Base-by-base conservation (phyloP, 257 asterid species). In the Ophiorrhiza pumila region DNA sequence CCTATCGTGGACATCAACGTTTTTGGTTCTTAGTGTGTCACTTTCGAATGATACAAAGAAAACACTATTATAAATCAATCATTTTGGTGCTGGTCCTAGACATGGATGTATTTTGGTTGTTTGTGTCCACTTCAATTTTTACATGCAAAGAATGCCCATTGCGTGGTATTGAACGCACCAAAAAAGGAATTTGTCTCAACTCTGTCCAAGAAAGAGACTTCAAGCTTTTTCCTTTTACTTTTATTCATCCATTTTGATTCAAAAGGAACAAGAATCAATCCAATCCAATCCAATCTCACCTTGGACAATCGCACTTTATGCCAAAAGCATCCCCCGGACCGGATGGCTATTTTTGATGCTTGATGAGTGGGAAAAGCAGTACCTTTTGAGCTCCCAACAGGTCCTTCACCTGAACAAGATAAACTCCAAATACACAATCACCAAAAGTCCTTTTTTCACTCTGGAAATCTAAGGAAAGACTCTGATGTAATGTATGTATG, bases 351-450 rank as follows among this genome's bases (percentile, higher is more conserved):
- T 56, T 72, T 80, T 70, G 76, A 80, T 80, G 80, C 66, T 69
- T 75, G 83, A 58, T 90, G 89, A 85, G 87, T 86, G 80, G 87
- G 88, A 71, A 79, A 69, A 69, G 87, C 90, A 90, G 83, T 81
- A 52, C 46, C 61, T 20, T 69, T 5, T 31, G 56, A 71, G 66
- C 52, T 12, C 71, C 29, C 27, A 39, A 23, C 42, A 64, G 68
- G 67, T 43, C 71, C 15, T 68, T 60, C 50, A 15, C 72, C 68
- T 56, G 70, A 71, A 72, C 71, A 74, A 69, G 75, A 65, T 43
- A 79, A 31, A 53, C 47, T 61, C 69, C 59, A 57, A 69, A 72
- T 29, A 50, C 29, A 35, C 66, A 68, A 66, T 74, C 67, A 65
- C 29, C 35, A 61, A 74, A 43, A 46, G n/a, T 66, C 23, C 78